These are phyloP conservation scores for Isoetes engelmannii DNA, from an alignment of 83 land plant species.

Conservation along the genomic window DNA sequence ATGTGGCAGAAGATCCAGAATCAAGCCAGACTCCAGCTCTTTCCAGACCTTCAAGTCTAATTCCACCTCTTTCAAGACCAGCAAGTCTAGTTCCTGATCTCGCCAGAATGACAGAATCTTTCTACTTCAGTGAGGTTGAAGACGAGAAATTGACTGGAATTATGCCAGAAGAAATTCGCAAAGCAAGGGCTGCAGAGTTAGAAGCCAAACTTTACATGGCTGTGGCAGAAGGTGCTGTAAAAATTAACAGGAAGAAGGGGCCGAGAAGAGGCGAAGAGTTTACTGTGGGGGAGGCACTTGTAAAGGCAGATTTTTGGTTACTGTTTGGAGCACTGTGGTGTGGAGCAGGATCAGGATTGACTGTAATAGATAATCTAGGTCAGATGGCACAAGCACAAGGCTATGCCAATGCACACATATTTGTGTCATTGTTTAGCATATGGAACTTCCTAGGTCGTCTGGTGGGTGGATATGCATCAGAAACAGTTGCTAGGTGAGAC, in stretches of 20 bases:
- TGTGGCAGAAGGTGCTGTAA: constrained; percentile 50
- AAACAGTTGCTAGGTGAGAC: constrained; percentile 68
- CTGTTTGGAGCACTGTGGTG: constrained; percentile 65
- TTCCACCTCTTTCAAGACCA: not conserved
- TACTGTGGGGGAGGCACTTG: constrained; percentile 71
- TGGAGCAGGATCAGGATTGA: constrained; percentile 96
- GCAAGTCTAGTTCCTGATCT: not conserved
- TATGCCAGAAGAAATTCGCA: constrained; percentile 43
- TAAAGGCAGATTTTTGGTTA: constrained; percentile 93
- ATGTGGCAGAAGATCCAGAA: constrained; percentile 1
- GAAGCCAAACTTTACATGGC: constrained; percentile 10
- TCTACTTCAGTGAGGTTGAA: constrained; percentile 74
- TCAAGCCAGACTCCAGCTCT: not conserved
- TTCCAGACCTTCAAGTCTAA: not conserved
- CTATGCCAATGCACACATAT: constrained; percentile 75
- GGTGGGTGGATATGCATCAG: constrained; percentile 89
- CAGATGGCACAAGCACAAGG: constrained; percentile 89
- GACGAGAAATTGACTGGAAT: constrained; percentile 70
- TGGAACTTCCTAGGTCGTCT: constrained; percentile 98
- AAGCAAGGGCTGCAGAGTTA: not conserved
- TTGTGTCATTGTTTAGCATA: constrained; percentile 96
- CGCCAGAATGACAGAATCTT: constrained; percentile 3
- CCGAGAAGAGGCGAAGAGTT: constrained; percentile 92
- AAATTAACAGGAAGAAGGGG: constrained; percentile 56
- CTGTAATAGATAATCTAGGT: constrained; percentile 91